Base-by-base conservation (phyloP, 2,329 filamentous ascomycete species). In the Sporothrix schenckii region DNA sequence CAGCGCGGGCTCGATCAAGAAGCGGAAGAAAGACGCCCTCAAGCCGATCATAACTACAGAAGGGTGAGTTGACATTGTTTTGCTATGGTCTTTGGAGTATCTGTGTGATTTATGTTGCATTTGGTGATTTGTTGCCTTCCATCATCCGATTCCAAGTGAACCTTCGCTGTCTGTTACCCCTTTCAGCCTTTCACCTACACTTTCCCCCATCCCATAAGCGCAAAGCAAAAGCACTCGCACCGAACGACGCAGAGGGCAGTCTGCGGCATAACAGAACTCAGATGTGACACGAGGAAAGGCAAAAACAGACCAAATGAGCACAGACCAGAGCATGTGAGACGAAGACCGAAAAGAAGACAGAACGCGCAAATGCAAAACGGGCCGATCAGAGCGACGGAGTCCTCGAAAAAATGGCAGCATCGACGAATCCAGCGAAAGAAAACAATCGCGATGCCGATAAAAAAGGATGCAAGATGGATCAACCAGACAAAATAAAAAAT, bases 31-130 rank as follows among this genome's bases (percentile, higher is more conserved):
- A 85, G 88, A 90, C 54, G 86, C 85, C 69, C 81, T 92, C 75
- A 91, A 92, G 81, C 91, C 91, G 76, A 92, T 92, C 77, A 90
- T 92, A 80, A 92, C 90, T 53, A 91, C 86, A 72, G 89, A 92
- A 78, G 80, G 76, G 61, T 73, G 77, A 75, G 72, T 74, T 66
- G 81, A 77, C n/a, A 16, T n/a, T 39, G 13, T 47, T 21, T 2
- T 44, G 16, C n/a, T 56, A 11, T 65, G 4, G 80, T 83, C 79
- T 71, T 83, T 76, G 21, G 11, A 6, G 39, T 50, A 11, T n/a
- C 3, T 68, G 41, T 24, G 49, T 21, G 5, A 21, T 44, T 41
- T 49, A 52, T 52, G 41, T 41, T 67, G 71, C 73, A 41, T 69
- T 68, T 72, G 69, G 30, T 54, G 9, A 13, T 54, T 54, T 54